Conservation (phyloP, 2,329 filamentous ascomycete genomes). For the Penicillium crustosum region DNA sequence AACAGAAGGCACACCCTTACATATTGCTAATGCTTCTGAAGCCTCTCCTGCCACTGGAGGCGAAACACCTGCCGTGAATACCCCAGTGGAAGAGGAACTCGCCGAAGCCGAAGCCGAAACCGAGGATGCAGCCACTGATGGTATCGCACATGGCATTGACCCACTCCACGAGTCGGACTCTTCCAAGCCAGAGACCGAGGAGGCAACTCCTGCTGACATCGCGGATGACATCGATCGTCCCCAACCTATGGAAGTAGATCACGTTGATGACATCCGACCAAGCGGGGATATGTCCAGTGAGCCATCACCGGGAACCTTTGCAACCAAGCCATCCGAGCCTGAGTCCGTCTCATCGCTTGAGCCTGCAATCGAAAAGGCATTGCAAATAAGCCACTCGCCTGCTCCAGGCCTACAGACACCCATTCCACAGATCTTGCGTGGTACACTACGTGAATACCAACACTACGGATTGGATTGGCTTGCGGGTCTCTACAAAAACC, state of each 20-base stretch:
- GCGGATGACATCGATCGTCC: conserved; percentile 5
- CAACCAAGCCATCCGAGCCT: conserved; percentile 46
- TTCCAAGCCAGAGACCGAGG: background rate
- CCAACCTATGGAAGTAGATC: conserved; percentile 18
- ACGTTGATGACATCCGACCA: conserved; percentile 25
- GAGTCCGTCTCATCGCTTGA: conserved; percentile 47
- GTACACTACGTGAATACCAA: conserved; percentile 90
- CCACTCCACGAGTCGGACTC: background rate
- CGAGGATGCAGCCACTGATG: background rate
- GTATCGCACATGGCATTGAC: background rate
- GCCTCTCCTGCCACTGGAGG: conserved; percentile 12
- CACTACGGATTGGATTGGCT: conserved; percentile 98
- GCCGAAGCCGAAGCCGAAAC: background rate
- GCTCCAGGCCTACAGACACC: conserved; percentile 60
- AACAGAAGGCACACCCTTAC: conserved; percentile 32
- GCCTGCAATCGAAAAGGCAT: conserved; percentile 32
- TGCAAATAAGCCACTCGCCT: conserved; percentile 42
- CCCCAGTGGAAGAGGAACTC: conserved; percentile 9
- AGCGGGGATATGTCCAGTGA: conserved; percentile 41
- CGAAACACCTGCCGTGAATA: conserved; percentile 14
- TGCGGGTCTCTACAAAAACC: conserved; percentile 84
- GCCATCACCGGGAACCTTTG: conserved; percentile 45
- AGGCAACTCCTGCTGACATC: background rate
- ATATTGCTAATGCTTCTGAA: conserved; percentile 22
- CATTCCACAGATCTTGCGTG: conserved; percentile 79